These are phyloP conservation scores for Cokeromyces recurvatus DNA, from an alignment of 371 early-diverging fungal species.

Conservation along the genomic window DNA sequence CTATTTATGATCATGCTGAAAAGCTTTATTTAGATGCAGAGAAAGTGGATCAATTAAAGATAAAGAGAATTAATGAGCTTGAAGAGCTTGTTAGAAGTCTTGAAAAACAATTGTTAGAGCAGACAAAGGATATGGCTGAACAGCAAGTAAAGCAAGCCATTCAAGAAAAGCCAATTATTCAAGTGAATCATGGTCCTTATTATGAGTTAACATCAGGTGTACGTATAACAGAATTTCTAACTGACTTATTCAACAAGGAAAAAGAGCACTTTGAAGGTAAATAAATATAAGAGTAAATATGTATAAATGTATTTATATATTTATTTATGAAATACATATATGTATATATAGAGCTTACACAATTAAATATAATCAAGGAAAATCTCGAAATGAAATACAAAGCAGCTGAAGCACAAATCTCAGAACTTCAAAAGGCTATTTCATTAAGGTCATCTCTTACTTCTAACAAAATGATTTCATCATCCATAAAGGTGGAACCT, in stretches of 20 bases:
- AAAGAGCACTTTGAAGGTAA: too few species aligned
- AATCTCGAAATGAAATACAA: too few species aligned
- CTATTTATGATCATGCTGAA: slow-evolving; percentile 64
- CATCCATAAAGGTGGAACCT: too few species aligned
- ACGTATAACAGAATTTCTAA: background rate
- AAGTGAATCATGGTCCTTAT: slow-evolving; percentile 5
- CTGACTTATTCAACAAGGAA: background rate
- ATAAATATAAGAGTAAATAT: too few species aligned
- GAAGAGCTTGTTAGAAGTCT: slow-evolving; percentile 16
- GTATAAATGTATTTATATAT: too few species aligned
- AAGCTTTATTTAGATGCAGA: slow-evolving; percentile 18
- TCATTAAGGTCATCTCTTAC: too few species aligned
- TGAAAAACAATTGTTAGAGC: background rate
- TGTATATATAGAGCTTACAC: too few species aligned
- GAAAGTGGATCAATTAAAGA: slow-evolving; percentile 53
- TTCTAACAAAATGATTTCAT: too few species aligned
- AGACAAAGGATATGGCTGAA: background rate
- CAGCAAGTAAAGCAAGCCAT: background rate
- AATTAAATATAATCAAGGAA: too few species aligned
- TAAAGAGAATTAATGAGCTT: slow-evolving; percentile 36
- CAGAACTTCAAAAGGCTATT: too few species aligned
- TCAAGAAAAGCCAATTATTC: background rate
- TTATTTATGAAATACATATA: too few species aligned
- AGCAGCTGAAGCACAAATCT: too few species aligned
- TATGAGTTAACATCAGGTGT: slow-evolving; percentile 3